Percentiles rank a stretch among this genome's conserved stretches.
phyloP scores from a whole-genome alignment of 1,139 yeast species.

The Scheffersomyces titani region DNA sequence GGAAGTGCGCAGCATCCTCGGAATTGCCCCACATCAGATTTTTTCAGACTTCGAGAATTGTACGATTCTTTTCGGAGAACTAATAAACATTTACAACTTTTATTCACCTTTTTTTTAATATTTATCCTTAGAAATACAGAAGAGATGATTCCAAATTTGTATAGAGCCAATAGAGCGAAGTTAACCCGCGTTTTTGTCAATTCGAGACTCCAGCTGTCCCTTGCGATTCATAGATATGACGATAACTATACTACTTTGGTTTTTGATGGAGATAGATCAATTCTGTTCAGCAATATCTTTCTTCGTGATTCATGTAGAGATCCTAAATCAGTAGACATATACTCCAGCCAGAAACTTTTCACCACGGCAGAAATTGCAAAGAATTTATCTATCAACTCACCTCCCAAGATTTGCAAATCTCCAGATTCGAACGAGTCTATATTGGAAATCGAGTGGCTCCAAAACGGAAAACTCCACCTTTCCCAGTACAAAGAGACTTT shows the following conservation, averaged over 20 bases:
- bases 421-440: constrained; percentile 26
- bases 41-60: not conserved
- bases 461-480: constrained; percentile 32
- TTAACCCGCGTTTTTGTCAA: not conserved
- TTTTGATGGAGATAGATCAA: constrained; percentile 23
- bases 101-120: not conserved
- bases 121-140: not conserved
- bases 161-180: not conserved
- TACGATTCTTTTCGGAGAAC: not conserved
- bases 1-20: not conserved
- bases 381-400: constrained; percentile 21
- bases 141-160: not conserved
- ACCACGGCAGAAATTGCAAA: constrained; percentile 55
- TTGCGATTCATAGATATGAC: constrained; percentile 11
- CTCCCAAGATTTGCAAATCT: constrained; percentile 28
- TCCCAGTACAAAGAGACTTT: constrained; percentile 51
- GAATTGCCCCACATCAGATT: not conserved
- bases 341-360: constrained; percentile 64
- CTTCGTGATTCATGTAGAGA: constrained; percentile 66
- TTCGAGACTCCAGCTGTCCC: constrained; percentile 8
- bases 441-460: constrained; percentile 57
- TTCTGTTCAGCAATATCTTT: constrained; percentile 55
- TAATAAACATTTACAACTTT: not conserved
- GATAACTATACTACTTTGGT: constrained; percentile 21
- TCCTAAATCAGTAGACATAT: constrained; percentile 51